Evolutionary conservation across 208 protist genomes (phyloP).

Genomic region (Porcisia deanei): DNA sequence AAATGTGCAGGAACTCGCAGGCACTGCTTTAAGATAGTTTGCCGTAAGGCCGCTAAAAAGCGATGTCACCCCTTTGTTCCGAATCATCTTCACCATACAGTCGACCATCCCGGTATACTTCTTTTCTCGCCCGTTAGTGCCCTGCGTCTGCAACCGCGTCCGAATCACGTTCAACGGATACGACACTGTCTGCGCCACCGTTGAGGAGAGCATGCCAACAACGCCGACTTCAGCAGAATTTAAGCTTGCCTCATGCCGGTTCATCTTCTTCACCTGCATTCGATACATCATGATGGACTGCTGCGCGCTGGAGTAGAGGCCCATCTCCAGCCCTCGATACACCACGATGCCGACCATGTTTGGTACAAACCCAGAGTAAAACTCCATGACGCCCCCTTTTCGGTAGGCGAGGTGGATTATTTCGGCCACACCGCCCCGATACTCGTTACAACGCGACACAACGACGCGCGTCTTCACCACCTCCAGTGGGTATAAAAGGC

Average conservation of each 20-base stretch:
- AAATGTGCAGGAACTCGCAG: constrained; percentile 84
- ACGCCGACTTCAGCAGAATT: constrained; percentile 67
- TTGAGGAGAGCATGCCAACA: constrained; percentile 80
- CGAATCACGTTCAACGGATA: constrained; percentile 93
- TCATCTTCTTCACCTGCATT: constrained; percentile 62
- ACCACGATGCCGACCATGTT: constrained; percentile 90
- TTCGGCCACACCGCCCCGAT: constrained; percentile 61
- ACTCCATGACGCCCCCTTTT: constrained; percentile 72
- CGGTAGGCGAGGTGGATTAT: constrained; percentile 63
- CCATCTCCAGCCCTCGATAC: constrained; percentile 90
- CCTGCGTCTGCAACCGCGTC: constrained; percentile 89
- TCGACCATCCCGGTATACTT: constrained; percentile 87
- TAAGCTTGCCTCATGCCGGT: constrained; percentile 66
- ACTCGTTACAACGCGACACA: constrained; percentile 76
- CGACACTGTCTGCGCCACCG: constrained; percentile 84
- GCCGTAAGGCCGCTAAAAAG: constrained; percentile 90
- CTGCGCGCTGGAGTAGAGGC: constrained; percentile 86
- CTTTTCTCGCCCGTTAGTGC: constrained; percentile 73
- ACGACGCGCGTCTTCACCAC: constrained; percentile 91
- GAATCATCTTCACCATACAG: constrained; percentile 85
- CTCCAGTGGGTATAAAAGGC: constrained; percentile 88
- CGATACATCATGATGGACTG: constrained; percentile 87
- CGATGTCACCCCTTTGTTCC: constrained; percentile 68
- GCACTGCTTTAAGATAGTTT: constrained; percentile 90
- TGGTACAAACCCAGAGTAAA: constrained; percentile 80